Base-by-base conservation (phyloP, 2,329 filamentous ascomycete species). In the Coniella vitis region DNA sequence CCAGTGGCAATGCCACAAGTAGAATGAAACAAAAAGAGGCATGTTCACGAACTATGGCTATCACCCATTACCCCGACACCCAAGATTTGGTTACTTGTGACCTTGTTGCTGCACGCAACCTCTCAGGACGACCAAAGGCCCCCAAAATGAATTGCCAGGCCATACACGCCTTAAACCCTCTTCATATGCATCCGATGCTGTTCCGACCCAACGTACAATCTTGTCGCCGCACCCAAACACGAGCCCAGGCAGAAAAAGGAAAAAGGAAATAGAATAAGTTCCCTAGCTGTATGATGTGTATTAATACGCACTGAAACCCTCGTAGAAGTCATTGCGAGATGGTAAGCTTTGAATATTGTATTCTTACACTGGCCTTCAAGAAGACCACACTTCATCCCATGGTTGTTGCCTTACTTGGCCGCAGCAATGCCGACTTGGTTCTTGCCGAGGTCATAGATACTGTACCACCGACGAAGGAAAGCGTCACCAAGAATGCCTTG, bases 381-480 rank as follows among this genome's bases (percentile, higher is more conserved):
- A 29, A 7, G 16, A 21, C 20, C 25, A 16, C 29, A 34, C 3
- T 12, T 32, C 31, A 10, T 16, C 32, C 4, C 16, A 29, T 10
- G 5, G 25, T 29, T 10, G 25, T 29, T 29, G 16, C 21, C 40
- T 52, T 58, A 65, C 74, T 90, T 93, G 58, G 91, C 79, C 72
- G 86, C 84, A 62, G 91, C 93, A 61, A 98, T 81, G 64, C 89
- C 90, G 55, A 98, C 90, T 49, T 86, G 84, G 65, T 85, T 78
- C 75, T 87, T 90, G 67, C 87, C 90, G 53, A 96, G 79, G 70
- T 98, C 89, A 67, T 98, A 98, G 64, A 98, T 86, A 56, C 89
- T 95, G 81, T 97, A 97, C 78, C 84, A 94, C 66, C 78, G 86
- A 70, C 89, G 83, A 64, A 86, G 75, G 78, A 86, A 87, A 42